Evolutionary conservation across 306 rosid genomes (phyloP).

Genomic region (Cyamopsis tetragonoloba): DNA sequence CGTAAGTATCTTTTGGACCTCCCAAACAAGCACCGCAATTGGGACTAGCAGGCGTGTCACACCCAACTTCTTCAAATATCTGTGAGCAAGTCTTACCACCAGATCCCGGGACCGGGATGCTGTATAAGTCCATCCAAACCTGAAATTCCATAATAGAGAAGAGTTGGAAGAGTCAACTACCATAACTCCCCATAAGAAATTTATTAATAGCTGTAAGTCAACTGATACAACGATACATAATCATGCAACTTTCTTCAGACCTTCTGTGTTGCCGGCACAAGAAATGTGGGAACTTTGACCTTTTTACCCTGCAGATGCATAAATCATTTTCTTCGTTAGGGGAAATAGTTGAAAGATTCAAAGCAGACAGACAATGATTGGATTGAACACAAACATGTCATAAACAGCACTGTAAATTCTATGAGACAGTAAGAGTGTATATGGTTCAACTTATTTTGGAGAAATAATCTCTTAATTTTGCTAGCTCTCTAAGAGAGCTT

Average conservation of each 20-base stretch:
- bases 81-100: conserved; percentile 98
- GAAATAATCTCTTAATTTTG: no score
- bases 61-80: conserved; percentile 99
- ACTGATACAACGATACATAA: neutral
- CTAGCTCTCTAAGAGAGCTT: no score
- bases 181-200: conserved; percentile 8
- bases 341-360: conserved; percentile 11
- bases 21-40: conserved; percentile 97
- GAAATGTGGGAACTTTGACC: conserved; percentile 96
- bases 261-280: conserved; percentile 99
- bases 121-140: conserved; percentile 94
- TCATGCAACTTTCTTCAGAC: conserved; percentile 34
- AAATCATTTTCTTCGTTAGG: conserved; percentile 6
- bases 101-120: conserved; percentile 78
- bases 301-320: conserved; percentile 62
- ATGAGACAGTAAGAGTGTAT: no score
- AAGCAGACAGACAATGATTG: neutral
- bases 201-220: neutral
- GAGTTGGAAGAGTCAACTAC: neutral
- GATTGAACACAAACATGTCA: neutral
- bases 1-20: conserved; percentile 92
- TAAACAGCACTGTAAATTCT: neutral
- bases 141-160: conserved; percentile 27
- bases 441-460: no score
- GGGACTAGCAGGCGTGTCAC: conserved; percentile 98